Evolutionary conservation across 208 protist species (phyloP).

Genomic region (Trypanosomatidae sp.): DNA sequence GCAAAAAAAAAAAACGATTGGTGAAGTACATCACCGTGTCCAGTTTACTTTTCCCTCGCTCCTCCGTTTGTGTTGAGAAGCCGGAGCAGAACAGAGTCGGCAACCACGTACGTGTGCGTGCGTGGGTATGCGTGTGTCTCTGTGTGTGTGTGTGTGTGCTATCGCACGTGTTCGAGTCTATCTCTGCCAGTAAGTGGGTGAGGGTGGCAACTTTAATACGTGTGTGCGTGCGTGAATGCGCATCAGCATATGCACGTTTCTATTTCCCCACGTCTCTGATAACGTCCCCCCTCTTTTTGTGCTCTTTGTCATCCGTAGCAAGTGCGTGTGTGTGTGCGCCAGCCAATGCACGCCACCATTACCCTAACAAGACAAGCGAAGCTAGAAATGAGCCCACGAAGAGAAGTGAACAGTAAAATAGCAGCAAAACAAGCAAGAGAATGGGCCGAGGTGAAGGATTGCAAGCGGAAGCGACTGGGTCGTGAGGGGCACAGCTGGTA

Average conservation of each 20-base stretch:
- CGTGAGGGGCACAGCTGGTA: background rate
- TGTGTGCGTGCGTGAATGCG: background rate
- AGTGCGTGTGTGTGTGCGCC: background rate
- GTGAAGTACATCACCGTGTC: background rate
- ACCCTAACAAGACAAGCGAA: background rate
- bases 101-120: slow-evolving; percentile 5
- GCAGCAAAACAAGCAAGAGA: background rate
- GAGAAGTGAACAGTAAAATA: background rate
- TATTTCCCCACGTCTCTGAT: background rate
- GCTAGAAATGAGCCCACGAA: background rate
- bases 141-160: background rate
- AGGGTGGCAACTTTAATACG: background rate
- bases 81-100: background rate
- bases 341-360: background rate
- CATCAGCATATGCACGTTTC: background rate
- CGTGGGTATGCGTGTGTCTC: background rate
- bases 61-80: no score
- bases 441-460: background rate
- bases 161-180: background rate
- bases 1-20: background rate
- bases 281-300: no score
- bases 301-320: background rate
- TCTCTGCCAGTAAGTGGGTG: background rate
- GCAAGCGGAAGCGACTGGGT: background rate
- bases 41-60: background rate